phyloP scores from a whole-genome alignment of 225 moss, liverwort and hornwort species.

The Anthoceros angustus region DNA sequence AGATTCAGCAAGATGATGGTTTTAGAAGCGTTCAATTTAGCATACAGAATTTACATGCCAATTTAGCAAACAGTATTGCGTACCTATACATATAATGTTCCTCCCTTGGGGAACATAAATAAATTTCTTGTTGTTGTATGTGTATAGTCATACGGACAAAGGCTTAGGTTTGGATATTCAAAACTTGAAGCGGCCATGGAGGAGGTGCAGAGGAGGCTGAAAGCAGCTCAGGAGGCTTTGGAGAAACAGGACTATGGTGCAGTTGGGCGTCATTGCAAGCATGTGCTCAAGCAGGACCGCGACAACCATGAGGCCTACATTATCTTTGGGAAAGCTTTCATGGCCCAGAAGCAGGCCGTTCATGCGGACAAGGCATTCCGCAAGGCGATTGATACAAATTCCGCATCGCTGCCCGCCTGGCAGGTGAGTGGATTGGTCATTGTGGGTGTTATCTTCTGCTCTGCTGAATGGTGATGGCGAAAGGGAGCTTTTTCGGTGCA shows the following conservation, averaged over 20 bases:
- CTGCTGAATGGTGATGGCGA: neutral
- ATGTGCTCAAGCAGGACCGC: slow-evolving; percentile 71
- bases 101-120: no score
- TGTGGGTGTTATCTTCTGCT: neutral
- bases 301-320: slow-evolving; percentile 75
- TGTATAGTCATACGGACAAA: no score
- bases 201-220: slow-evolving; percentile 13
- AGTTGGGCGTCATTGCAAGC: slow-evolving; percentile 78
- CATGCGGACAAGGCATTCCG: slow-evolving; percentile 80
- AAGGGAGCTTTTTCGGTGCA: neutral
- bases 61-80: no score
- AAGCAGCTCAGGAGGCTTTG: slow-evolving; percentile 61
- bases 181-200: neutral
- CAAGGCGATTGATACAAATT: slow-evolving; percentile 49
- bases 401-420: slow-evolving; percentile 75
- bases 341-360: slow-evolving; percentile 51
- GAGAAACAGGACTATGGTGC: slow-evolving; percentile 43
- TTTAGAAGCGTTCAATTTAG: no score
- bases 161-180: neutral
- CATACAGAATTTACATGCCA: no score
- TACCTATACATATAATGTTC: no score
- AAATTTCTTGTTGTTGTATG: no score
- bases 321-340: slow-evolving; percentile 68
- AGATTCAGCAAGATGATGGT: neutral
- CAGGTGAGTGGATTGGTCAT: slow-evolving; percentile 27